Base-by-base conservation (phyloP, 768 basidiomycete species). In the Trametes coccinea region DNA sequence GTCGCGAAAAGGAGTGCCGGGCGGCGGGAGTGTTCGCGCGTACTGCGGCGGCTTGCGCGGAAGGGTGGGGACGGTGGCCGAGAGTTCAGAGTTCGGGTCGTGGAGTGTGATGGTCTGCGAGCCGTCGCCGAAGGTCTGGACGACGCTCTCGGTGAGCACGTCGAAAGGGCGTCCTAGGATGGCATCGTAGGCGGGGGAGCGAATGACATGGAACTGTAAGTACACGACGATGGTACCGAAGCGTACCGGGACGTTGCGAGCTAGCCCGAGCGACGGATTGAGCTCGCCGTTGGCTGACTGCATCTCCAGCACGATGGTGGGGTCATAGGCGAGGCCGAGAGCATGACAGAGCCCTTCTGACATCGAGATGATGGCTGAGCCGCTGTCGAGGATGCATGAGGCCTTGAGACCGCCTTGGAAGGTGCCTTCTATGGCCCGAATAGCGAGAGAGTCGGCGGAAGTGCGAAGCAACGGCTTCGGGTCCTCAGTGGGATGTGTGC, bases 271-370 rank as follows among this genome's bases (percentile, higher is more conserved):
- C 4, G 64, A 65, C 6, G 30, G 40, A 34, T 53, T 46, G 40
- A 37, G 5, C 0, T 47, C 33, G 16, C 64, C 61, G 48, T 67
- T 67, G 9, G 66, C 61, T n/a, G 37, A 57, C 39, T 63, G 61
- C 63, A 67, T 65, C 5, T 56, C n/a, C 0, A 67, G 50, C 2
- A 40, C 11, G 37, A 65, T n/a, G 9, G 14, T 27, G 0, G 61
- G 66, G 52, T 67, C 59, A 52, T 52, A 65, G 2, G 54, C 48
- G 22, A 68, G 58, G 5, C 60, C 62, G 33, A 64, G 54, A 1
- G 31, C 37, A 43, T 64, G 58, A 10, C 58, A 62, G 16, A 70
- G 49, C 0, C 51, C 60, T 43, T 70, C 67, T 0, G 69, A 69
- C 68, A 72, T 71, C 0, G n/a, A n/a, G n/a, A n/a, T n/a, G n/a